Evolutionary conservation across 768 basidiomycete species (phyloP).

Genomic region (Termitomyces sp.): DNA sequence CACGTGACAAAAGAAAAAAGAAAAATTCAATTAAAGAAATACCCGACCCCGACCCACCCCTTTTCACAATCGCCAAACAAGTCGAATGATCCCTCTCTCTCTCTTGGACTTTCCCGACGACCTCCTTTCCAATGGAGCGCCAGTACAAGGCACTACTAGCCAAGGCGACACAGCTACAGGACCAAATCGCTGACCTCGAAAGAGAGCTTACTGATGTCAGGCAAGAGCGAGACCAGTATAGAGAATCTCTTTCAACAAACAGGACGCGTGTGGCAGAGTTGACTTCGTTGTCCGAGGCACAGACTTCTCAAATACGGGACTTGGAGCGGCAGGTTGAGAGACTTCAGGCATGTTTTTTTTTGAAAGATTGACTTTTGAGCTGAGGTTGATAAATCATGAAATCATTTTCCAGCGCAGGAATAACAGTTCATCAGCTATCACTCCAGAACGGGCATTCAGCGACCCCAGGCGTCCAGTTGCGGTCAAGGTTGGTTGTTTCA

Average conservation of each 20-base stretch:
- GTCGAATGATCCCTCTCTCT: not conserved
- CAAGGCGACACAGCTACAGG: not conserved
- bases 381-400: not conserved
- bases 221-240: not conserved
- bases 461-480: not conserved
- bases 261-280: conserved; percentile 1
- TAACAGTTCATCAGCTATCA: not conserved
- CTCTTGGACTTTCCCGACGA: not conserved
- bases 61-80: not conserved
- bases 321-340: conserved; percentile 1
- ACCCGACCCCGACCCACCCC: not conserved
- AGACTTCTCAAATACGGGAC: conserved; percentile 1
- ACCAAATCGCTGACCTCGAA: not conserved
- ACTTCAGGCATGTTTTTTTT: not conserved
- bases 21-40: no score
- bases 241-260: not conserved
- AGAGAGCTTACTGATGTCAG: not conserved
- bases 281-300: not conserved
- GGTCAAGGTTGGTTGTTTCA: not conserved
- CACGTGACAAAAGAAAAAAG: no score
- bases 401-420: not conserved
- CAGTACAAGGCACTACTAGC: not conserved
- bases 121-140: not conserved
- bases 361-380: not conserved
- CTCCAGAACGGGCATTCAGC: not conserved